Base-by-base conservation (phyloP, 1,139 yeast species). In the Blastobotrys buckinghamii region DNA sequence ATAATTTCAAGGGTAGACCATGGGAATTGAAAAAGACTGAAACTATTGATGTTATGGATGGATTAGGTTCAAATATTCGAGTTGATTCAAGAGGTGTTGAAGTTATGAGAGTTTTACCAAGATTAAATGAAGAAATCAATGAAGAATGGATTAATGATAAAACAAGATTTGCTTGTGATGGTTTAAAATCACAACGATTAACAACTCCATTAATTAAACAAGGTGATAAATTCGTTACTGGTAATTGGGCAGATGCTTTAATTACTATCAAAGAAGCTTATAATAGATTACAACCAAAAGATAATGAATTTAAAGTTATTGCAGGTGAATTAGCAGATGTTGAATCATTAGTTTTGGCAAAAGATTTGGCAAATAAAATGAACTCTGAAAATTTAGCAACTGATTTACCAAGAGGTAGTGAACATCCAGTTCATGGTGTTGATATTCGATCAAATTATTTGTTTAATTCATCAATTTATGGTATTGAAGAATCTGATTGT, bases 111-210 rank as follows among this genome's bases (percentile, higher is more conserved):
- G 87, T 86, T 37, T 73, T 87, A 61, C 96, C 96, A 55, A 78
- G 95, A 68, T 74, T 85, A 59, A 86, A 87, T 65, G 96, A 87
- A 62, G 94, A 85, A 56, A 76, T 87, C 60, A 87, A 87, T 65
- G 95, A 87, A 71, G 96, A 87, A 70, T 87, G 96, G 96, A 84
- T 87, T 62, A 80, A 88, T 47, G 96, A 87, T 72, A 86, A 87
- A 72, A 76, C 95, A 27, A 77, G 96, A 64, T 87, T 83, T 62
- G 90, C 95, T 41, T 81, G 82, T 61, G 96, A 87, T 65, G 96
- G 94, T 43, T 78, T 87, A 63, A 84, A 82, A 70, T 84, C 89
- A 52, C 96, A 87, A 74, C 79, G 96, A 65, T 76, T 87, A 61
- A 86, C 95, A 39, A 79, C 82, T 52, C 96, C 96, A 30, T 76